Evolutionary conservation across 73 alveolate species (phyloP).

Genomic region (Paramecium biaurelia): DNA sequence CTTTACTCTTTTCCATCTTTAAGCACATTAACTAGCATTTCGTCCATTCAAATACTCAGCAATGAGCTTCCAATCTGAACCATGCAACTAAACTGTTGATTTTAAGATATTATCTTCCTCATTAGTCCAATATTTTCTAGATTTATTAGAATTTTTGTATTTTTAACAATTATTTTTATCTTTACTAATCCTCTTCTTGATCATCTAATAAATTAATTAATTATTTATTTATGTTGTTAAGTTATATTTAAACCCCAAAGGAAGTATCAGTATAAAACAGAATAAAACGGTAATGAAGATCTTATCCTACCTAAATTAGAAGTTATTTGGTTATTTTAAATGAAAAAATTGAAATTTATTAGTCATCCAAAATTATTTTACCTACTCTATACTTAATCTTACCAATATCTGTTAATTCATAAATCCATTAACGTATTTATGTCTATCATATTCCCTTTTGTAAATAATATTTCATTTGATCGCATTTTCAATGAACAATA

Average conservation of each 20-base stretch:
- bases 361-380: background rate
- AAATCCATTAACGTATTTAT: background rate
- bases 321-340: background rate
- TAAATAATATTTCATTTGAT: background rate
- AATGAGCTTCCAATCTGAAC: conserved; percentile 40
- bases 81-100: background rate
- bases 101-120: conserved; percentile 9
- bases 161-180: background rate
- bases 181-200: background rate
- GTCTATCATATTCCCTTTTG: no score
- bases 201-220: background rate
- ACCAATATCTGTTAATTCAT: background rate
- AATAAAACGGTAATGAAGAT: background rate
- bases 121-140: background rate
- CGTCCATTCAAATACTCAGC: conserved; percentile 46
- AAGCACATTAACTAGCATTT: conserved; percentile 57
- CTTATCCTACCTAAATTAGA: background rate
- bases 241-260: background rate
- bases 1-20: conserved; percentile 58
- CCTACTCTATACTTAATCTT: background rate
- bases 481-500: background rate
- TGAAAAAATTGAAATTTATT: no score
- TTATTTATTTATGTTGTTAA: background rate
- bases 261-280: background rate
- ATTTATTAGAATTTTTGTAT: background rate